phyloP scores from a whole-genome alignment of 129 eudicot species.

The Oenanthe sinensis region DNA sequence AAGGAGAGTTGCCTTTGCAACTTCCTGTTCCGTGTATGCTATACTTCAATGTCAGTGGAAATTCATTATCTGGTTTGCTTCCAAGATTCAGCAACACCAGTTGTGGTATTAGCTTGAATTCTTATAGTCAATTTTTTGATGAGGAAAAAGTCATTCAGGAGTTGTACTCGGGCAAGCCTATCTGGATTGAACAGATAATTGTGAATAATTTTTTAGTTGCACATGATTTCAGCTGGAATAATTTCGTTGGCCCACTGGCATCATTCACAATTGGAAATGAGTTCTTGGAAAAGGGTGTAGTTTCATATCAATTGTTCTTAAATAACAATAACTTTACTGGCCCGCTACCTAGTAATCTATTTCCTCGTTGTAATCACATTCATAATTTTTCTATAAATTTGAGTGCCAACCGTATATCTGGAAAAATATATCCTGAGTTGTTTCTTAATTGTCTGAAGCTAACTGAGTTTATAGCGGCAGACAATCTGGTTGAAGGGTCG shows the following conservation, averaged over 20 bases:
- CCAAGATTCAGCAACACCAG: constrained; percentile 1
- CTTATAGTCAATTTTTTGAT: not conserved
- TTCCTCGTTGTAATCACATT: constrained; percentile 16
- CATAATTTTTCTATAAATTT: constrained; percentile 19
- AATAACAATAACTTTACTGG: constrained; percentile 25
- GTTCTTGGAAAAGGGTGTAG: constrained; percentile 11
- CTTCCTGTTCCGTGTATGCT: constrained; percentile 23
- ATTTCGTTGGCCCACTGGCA: constrained; percentile 20
- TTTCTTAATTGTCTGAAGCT: constrained; percentile 18
- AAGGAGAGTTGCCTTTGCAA: constrained; percentile 23
- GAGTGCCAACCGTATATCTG: constrained; percentile 24
- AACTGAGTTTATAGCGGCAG: constrained; percentile 18
- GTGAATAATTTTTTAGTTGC: not conserved
- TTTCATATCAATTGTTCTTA: constrained; percentile 12
- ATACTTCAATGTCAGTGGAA: constrained; percentile 24
- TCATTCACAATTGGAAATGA: constrained; percentile 16
- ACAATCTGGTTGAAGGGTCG: constrained; percentile 19
- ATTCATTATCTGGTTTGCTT: constrained; percentile 26
- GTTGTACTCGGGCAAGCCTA: constrained; percentile 1
- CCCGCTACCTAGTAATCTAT: constrained; percentile 7
- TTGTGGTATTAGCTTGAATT: constrained; percentile 9
- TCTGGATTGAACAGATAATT: constrained; percentile 17
- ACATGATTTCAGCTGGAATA: constrained; percentile 32
- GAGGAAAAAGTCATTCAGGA: constrained; percentile 15
- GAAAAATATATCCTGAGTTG: constrained; percentile 10